Conservation (phyloP, 257 asterid genomes). For the Forsythia viridissima region DNA sequence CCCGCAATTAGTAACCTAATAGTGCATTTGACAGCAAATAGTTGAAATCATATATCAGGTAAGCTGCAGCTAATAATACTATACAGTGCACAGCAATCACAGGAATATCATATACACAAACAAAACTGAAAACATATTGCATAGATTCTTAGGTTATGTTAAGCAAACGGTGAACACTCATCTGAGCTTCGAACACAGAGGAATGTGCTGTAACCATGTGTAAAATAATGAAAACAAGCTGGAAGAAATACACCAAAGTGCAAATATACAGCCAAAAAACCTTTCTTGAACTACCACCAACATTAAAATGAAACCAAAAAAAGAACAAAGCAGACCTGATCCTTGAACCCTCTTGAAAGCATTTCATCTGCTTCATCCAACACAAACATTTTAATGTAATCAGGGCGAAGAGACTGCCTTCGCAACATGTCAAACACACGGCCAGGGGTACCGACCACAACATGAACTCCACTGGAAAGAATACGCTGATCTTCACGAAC, state of each 20-base stretch:
- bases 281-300: background rate
- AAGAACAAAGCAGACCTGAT: slow-evolving; percentile 42
- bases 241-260: background rate
- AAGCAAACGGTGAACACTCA: background rate
- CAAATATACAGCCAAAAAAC: background rate
- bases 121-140: background rate
- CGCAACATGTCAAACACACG: slow-evolving; percentile 62
- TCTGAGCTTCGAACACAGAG: background rate
- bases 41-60: background rate
- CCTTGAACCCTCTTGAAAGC: slow-evolving; percentile 71
- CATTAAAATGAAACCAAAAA: background rate
- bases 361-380: slow-evolving; percentile 68
- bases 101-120: background rate
- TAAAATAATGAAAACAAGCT: background rate
- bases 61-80: background rate
- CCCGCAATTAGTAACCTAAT: slow-evolving; percentile 3
- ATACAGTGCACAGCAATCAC: background rate
- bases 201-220: background rate
- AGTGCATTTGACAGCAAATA: background rate
- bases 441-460: slow-evolving; percentile 72
- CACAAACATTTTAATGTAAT: slow-evolving; percentile 64
- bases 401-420: slow-evolving; percentile 59
- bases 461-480: slow-evolving; percentile 65
- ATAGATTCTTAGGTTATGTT: background rate
- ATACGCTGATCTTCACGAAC: slow-evolving; percentile 65